These are phyloP conservation scores for Pseudopithomyces maydicus DNA, from an alignment of 2,329 filamentous ascomycete species.

Conservation along the genomic window DNA sequence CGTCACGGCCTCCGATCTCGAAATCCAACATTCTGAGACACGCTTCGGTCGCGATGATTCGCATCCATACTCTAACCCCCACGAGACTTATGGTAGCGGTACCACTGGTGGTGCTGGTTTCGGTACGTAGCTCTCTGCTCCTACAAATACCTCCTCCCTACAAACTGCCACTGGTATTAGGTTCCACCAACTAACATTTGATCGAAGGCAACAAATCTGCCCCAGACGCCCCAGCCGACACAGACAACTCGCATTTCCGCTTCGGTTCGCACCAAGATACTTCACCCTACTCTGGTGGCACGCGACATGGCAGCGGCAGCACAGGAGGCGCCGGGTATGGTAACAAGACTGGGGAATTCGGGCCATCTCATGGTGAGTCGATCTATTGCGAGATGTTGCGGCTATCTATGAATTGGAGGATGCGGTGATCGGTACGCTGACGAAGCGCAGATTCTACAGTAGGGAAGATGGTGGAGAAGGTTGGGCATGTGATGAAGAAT, in stretches of 20 bases:
- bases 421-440: slow-evolving; percentile 4
- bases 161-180: not conserved
- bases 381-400: too few species aligned
- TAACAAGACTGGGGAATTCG: slow-evolving; percentile 44
- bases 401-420: too few species aligned
- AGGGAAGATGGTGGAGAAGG: slow-evolving; percentile 66
- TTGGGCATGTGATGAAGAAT: slow-evolving; percentile 56
- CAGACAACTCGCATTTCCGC: slow-evolving; percentile 22
- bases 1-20: slow-evolving; percentile 21
- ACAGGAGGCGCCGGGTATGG: slow-evolving; percentile 46
- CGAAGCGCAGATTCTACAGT: slow-evolving; percentile 52
- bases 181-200: slow-evolving; percentile 1
- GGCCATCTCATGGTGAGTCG: slow-evolving; percentile 22
- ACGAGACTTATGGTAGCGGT: slow-evolving; percentile 38
- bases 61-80: slow-evolving; percentile 32
- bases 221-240: slow-evolving; percentile 10
- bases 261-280: slow-evolving; percentile 28
- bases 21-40: slow-evolving; percentile 30
- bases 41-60: slow-evolving; percentile 33
- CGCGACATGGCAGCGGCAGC: slow-evolving; percentile 34
- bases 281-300: slow-evolving; percentile 28
- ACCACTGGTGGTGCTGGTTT: slow-evolving; percentile 41
- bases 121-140: not conserved
- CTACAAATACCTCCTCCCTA: not conserved
- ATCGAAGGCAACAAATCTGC: slow-evolving; percentile 37